A percentile compares a stretch with the other conserved stretches of the same genome.
phyloP scores from a whole-genome alignment of 1,139 yeast genomes.

The Kodamaea fungicola region DNA sequence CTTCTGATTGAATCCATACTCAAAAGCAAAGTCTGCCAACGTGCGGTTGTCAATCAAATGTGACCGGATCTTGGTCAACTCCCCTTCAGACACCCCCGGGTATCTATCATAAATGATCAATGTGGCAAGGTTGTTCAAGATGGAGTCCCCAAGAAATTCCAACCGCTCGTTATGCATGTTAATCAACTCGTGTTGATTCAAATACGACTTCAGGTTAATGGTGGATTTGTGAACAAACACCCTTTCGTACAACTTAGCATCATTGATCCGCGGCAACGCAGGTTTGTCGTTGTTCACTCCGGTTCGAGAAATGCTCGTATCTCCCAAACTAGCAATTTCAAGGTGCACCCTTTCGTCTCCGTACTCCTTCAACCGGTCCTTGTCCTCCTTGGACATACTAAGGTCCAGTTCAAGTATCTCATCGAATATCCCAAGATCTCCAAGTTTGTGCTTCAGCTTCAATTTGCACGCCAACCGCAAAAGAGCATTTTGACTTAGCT shows the following conservation, averaged over 20 bases:
- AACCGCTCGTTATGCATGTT: slow-evolving; percentile 80
- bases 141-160: slow-evolving; percentile 92
- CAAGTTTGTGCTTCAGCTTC: slow-evolving; percentile 49
- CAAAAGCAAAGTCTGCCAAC: slow-evolving; percentile 64
- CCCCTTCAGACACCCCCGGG: slow-evolving; percentile 79
- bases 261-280: slow-evolving; percentile 61
- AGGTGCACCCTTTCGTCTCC: slow-evolving; percentile 6
- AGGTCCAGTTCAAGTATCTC: slow-evolving; percentile 31
- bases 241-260: slow-evolving; percentile 56
- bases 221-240: slow-evolving; percentile 84
- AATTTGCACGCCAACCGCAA: slow-evolving; percentile 58
- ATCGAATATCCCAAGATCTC: slow-evolving; percentile 48
- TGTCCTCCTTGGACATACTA: slow-evolving; percentile 11
- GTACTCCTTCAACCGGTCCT: slow-evolving; percentile 7
- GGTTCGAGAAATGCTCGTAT: slow-evolving; percentile 8
- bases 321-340: slow-evolving; percentile 9
- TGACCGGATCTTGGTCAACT: slow-evolving; percentile 67
- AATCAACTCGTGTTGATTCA: slow-evolving; percentile 55
- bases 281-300: slow-evolving; percentile 38
- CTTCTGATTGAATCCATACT: slow-evolving; percentile 66
- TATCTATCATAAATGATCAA: slow-evolving; percentile 61
- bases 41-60: slow-evolving; percentile 71
- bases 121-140: slow-evolving; percentile 71
- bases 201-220: slow-evolving; percentile 55
- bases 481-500: slow-evolving; percentile 52